Evolutionary conservation across 306 rosid genomes (phyloP).

Genomic region (Lotus japonicus): DNA sequence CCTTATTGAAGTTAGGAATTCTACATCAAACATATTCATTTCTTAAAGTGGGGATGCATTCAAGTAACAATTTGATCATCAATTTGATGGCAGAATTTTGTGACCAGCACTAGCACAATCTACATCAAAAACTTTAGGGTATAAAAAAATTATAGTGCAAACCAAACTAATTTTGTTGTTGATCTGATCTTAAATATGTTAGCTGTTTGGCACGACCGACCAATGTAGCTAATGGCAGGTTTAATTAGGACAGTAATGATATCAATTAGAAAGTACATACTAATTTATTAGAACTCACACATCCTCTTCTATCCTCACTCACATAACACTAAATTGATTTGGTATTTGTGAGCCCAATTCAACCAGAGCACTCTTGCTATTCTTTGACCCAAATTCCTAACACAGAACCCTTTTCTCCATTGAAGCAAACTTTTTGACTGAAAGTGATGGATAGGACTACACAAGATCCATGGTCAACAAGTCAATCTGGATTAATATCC

Average conservation of each 20-base stretch:
- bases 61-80: background rate
- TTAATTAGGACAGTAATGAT: slow-evolving; percentile 15
- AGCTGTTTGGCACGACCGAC: slow-evolving; percentile 6
- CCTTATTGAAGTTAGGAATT: too few species aligned
- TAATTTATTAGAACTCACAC: slow-evolving; percentile 10
- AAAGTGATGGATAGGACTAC: background rate
- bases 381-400: slow-evolving; percentile 13
- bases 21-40: too few species aligned
- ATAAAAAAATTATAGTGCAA: slow-evolving; percentile 7
- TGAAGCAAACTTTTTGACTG: slow-evolving; percentile 14
- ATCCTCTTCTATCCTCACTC: background rate
- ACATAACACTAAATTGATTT: slow-evolving; percentile 13
- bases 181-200: slow-evolving; percentile 10
- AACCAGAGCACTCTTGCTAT: slow-evolving; percentile 3
- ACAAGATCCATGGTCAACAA: slow-evolving; percentile 2
- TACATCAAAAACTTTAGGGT: slow-evolving; percentile 25
- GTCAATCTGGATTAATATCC: slow-evolving; percentile 5
- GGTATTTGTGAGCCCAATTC: background rate
- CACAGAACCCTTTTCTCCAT: background rate
- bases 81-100: background rate
- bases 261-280: background rate
- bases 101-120: slow-evolving; percentile 15
- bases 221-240: background rate
- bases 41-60: background rate
- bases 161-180: slow-evolving; percentile 19